A percentile compares a stretch with the other conserved stretches of the same genome.
Evolutionary conservation across 139 green algal genomes (phyloP).

Genomic region (Astrephomene gubernaculifera): DNA sequence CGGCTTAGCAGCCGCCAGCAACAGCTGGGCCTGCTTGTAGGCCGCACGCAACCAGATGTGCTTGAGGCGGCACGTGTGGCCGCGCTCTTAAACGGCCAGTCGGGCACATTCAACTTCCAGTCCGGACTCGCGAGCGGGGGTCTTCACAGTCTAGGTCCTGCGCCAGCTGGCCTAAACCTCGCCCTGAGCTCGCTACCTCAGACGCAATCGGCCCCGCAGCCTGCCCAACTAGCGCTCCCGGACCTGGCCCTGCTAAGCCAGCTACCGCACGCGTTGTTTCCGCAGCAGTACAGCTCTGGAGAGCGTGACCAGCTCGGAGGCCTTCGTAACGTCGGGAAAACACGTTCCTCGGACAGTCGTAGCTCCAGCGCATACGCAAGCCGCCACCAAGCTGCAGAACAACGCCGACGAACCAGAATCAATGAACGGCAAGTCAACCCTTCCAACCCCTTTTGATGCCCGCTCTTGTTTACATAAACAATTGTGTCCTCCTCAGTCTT

Average conservation of each 20-base stretch:
- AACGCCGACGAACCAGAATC: slow-evolving; percentile 76
- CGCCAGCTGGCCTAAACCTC: neutral
- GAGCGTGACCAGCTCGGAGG: neutral
- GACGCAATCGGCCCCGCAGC: neutral
- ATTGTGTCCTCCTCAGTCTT: too few relatives aligned
- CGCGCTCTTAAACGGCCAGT: slow-evolving; percentile 12
- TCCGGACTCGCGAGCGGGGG: neutral
- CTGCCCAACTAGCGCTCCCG: neutral
- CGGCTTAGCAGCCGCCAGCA: slow-evolving; percentile 10
- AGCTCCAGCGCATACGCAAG: slow-evolving; percentile 65
- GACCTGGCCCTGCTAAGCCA: neutral
- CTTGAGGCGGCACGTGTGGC: slow-evolving; percentile 19
- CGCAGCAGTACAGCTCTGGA: neutral
- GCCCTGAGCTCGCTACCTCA: neutral
- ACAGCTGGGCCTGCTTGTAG: slow-evolving; percentile 15
- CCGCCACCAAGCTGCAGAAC: slow-evolving; percentile 78
- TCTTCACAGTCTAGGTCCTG: neutral
- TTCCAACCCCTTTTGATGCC: neutral
- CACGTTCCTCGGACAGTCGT: slow-evolving; percentile 20
- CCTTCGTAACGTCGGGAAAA: slow-evolving; percentile 10
- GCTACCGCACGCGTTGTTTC: neutral
- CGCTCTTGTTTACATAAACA: too few relatives aligned
- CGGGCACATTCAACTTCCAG: neutral
- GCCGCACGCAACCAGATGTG: slow-evolving; percentile 17
- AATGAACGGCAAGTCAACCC: slow-evolving; percentile 73